Evolutionary conservation across 805 yeast genomes (phyloP).

Genomic region (Nakazawaea wyomingensis): DNA sequence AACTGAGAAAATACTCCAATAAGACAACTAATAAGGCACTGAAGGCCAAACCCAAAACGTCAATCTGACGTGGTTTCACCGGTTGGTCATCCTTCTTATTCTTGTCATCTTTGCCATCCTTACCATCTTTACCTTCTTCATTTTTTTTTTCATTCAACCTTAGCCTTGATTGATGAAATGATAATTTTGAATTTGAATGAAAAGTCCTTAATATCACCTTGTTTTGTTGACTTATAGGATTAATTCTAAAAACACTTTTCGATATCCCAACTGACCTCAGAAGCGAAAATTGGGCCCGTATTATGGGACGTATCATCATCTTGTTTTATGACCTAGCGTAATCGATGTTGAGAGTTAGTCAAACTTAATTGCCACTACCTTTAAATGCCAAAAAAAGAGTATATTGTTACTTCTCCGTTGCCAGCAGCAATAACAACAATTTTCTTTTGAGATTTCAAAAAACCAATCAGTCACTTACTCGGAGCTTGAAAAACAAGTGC

Average conservation of each 20-base stretch:
- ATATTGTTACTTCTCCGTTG: too few species aligned
- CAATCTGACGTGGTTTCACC: slow-evolving; percentile 12
- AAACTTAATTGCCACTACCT: not conserved
- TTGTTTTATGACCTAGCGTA: not conserved
- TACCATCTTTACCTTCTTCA: slow-evolving; percentile 9
- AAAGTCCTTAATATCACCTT: slow-evolving; percentile 1
- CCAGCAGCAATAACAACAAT: too few species aligned
- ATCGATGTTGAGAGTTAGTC: too few species aligned
- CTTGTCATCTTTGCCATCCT: slow-evolving; percentile 6
- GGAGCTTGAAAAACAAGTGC: not conserved
- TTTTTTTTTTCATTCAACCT: slow-evolving; percentile 1
- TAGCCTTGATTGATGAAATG: not conserved
- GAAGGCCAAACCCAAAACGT: slow-evolving; percentile 2
- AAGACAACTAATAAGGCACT: slow-evolving; percentile 3
- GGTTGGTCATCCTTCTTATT: slow-evolving; percentile 14
- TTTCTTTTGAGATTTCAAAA: too few species aligned
- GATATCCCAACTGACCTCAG: not conserved
- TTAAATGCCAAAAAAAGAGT: too few species aligned
- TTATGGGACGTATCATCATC: slow-evolving; percentile 3
- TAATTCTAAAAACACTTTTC: not conserved
- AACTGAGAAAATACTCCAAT: not conserved
- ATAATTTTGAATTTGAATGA: not conserved
- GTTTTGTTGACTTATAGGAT: not conserved
- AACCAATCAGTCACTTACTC: not conserved
- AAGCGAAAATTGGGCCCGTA: not conserved